A percentile compares a stretch with the other conserved stretches of the same genome.
These are phyloP conservation scores for Isatis tinctoria DNA, from an alignment of 345 rosid genomes.

Conservation along the genomic window DNA sequence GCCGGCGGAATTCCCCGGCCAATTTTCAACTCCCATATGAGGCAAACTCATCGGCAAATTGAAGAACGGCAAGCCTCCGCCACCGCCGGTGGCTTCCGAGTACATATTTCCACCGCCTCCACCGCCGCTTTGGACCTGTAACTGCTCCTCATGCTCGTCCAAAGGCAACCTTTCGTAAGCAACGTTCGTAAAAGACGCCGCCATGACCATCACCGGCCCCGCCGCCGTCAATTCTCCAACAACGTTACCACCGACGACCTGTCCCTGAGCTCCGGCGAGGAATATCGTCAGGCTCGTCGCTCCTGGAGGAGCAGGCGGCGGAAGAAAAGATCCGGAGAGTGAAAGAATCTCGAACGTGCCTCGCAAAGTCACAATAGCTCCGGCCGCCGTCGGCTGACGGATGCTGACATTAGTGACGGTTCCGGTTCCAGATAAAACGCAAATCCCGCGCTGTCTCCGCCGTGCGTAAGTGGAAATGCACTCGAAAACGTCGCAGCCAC, in stretches of 20 bases:
- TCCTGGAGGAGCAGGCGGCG: conserved; percentile 95
- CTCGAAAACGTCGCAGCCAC: conserved; percentile 86
- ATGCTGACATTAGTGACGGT: conserved; percentile 88
- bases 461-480: conserved; percentile 86
- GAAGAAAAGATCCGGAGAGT: conserved; percentile 82
- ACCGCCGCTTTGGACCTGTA: conserved; percentile 52
- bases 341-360: conserved; percentile 96
- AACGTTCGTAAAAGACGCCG: conserved; percentile 87
- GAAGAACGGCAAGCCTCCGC: conserved; percentile 64
- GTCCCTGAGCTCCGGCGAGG: conserved; percentile 88
- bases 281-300: conserved; percentile 87
- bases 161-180: conserved; percentile 91
- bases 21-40: conserved; percentile 78
- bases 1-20: conserved; percentile 62
- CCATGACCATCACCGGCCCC: conserved; percentile 90
- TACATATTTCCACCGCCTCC: conserved; percentile 32
- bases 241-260: conserved; percentile 91
- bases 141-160: conserved; percentile 80
- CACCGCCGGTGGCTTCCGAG: conserved; percentile 33
- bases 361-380: conserved; percentile 69
- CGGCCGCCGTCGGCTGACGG: conserved; percentile 83
- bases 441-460: conserved; percentile 86
- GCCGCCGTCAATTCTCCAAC: conserved; percentile 92
- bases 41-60: conserved; percentile 74
- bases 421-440: conserved; percentile 82